These are phyloP conservation scores for Neurospora intermedia DNA, from an alignment of 495 filamentous ascomycete species.

Conservation along the genomic window DNA sequence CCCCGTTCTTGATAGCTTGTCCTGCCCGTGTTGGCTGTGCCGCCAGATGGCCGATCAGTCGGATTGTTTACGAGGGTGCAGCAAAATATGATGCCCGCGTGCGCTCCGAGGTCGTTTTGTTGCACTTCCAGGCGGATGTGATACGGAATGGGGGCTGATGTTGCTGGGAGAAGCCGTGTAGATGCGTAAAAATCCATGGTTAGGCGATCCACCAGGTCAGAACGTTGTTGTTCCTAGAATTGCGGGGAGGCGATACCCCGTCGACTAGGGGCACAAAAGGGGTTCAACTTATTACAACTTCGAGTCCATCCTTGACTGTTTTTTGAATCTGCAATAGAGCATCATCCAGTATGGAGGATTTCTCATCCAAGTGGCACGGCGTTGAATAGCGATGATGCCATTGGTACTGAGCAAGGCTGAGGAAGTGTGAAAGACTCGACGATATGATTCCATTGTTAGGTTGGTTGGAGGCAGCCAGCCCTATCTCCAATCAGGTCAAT, in stretches of 20 bases:
- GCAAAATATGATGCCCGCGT: background rate
- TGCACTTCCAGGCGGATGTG: conserved; percentile 6
- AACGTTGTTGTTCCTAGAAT: background rate
- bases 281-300: background rate
- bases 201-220: background rate
- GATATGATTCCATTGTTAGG: background rate
- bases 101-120: background rate
- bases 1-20: background rate
- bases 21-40: background rate
- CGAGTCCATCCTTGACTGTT: background rate
- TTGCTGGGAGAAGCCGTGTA: conserved; percentile 11
- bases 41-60: background rate
- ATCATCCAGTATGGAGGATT: background rate
- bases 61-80: background rate
- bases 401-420: background rate
- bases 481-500: background rate
- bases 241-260: background rate
- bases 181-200: background rate
- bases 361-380: background rate
- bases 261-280: background rate
- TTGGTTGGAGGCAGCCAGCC: background rate
- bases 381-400: background rate
- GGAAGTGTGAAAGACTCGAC: background rate
- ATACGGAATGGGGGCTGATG: conserved; percentile 16
- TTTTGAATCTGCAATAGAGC: background rate